Evolutionary conservation across 768 basidiomycete species (phyloP).

Genomic region (Daedalea quercina): DNA sequence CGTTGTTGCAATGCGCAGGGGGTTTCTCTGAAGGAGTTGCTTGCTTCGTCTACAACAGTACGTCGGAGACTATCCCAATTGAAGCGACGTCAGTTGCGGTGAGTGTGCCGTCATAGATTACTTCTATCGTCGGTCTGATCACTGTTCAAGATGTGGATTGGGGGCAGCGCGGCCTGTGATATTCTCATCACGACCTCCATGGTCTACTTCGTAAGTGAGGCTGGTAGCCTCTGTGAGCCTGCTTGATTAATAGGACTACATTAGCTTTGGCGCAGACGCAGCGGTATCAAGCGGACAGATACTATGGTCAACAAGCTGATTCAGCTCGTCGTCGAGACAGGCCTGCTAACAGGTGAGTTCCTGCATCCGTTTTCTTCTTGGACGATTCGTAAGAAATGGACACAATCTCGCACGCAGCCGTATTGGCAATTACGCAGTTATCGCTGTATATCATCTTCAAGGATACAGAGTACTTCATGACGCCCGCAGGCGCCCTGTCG

Average conservation of each 20-base stretch:
- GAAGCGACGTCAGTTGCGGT: neutral
- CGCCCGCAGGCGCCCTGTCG: neutral
- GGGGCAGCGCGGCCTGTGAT: neutral
- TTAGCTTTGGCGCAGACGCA: neutral
- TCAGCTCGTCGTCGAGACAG: neutral
- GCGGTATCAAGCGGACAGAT: neutral
- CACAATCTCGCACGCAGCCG: neutral
- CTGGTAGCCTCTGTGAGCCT: too few relatives aligned
- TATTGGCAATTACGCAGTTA: neutral
- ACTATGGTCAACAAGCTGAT: neutral
- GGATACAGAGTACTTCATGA: neutral
- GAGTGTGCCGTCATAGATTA: neutral
- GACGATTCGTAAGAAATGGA: neutral
- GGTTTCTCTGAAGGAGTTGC: neutral
- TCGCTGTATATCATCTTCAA: neutral
- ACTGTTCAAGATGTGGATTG: neutral
- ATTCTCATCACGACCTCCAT: neutral
- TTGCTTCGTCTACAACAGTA: neutral
- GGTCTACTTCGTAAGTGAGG: neutral
- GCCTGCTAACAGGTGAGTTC: neutral
- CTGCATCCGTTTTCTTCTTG: neutral
- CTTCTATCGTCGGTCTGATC: neutral
- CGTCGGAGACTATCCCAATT: neutral
- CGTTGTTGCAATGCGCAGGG: neutral
- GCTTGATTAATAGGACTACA: neutral